Conservation (phyloP, 108 stramenopile species). For the Pseudonitzschia pungens region DNA sequence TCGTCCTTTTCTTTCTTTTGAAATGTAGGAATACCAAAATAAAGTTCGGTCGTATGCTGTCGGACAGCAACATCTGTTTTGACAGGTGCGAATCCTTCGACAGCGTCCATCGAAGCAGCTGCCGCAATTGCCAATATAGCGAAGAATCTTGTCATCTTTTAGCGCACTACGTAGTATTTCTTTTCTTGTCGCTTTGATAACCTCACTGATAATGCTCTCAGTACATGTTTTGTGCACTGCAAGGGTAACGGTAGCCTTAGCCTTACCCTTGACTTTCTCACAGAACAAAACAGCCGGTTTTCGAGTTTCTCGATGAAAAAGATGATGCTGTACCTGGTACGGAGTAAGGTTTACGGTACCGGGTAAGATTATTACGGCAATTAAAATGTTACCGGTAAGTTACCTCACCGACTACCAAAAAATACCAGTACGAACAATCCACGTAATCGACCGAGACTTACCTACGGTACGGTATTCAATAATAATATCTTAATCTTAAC, state of each 20-base stretch:
- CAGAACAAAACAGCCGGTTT: not conserved
- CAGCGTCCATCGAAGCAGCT: not conserved
- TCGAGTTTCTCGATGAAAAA: not conserved
- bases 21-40: conserved; percentile 55
- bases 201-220: too few species aligned
- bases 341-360: too few species aligned
- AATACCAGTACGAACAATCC: not conserved
- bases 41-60: conserved; percentile 25
- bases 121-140: not conserved
- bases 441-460: not conserved
- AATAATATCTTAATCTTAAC: too few species aligned
- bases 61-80: not conserved
- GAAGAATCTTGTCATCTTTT: conserved; percentile 6
- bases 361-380: too few species aligned
- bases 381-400: too few species aligned
- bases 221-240: too few species aligned
- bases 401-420: too few species aligned
- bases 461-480: too few species aligned
- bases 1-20: conserved; percentile 32
- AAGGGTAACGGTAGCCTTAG: too few species aligned
- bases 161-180: too few species aligned
- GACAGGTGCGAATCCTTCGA: not conserved
- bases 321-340: too few species aligned
- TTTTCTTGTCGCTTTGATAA: not conserved
- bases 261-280: not conserved